Evolutionary conservation across 73 alveolate genomes (phyloP), one percentile per base, ranked within the genome.

Genomic region (Paramecium sexaurelia): DNA sequence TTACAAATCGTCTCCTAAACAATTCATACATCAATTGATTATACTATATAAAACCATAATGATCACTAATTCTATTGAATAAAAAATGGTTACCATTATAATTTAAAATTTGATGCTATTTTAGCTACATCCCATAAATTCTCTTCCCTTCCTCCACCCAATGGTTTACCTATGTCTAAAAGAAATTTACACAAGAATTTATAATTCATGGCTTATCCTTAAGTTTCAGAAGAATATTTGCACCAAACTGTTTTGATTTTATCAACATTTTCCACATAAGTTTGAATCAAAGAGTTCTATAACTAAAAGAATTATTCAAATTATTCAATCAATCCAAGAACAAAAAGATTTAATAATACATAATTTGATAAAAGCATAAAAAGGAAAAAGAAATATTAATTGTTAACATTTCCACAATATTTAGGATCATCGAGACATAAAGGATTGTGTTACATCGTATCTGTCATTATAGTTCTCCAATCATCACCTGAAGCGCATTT

Each of bases 61-160:
- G 73, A 78, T 78, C 90, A 78, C 55, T 43, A 61, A 41, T 8
- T 41, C 26, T 11, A 13, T 29, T 61, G 7, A 11, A 7, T 0
- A 61, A 61, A 26, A 2, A 1, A 51, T 17, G 17, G 22, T 51
- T 61, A 61, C 83, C 83, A 61, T 61, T 26, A 29, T 61, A 61
- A 24, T 29, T 61, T 61, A 6, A 61, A 61, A 61, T 15, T 29
- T 29, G 83, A 61, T 3, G 90, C 90, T 29, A 78, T 41, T 43
- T 78, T 78, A 8, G 90, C 90, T 5, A 37, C 55, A 78, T 78
- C 90, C 90, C 90, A 78, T 45, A 78, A 24, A 41, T 78, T 78
- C 20, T 78, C 68, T 10, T 78, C 73, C 17, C 5, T 26, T n/a
- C 45, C 71, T 11, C 43, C 40, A 40, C 43, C 43, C 8, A 78